Conservation (phyloP, 257 asterid genomes). For the Lycium barbarum region DNA sequence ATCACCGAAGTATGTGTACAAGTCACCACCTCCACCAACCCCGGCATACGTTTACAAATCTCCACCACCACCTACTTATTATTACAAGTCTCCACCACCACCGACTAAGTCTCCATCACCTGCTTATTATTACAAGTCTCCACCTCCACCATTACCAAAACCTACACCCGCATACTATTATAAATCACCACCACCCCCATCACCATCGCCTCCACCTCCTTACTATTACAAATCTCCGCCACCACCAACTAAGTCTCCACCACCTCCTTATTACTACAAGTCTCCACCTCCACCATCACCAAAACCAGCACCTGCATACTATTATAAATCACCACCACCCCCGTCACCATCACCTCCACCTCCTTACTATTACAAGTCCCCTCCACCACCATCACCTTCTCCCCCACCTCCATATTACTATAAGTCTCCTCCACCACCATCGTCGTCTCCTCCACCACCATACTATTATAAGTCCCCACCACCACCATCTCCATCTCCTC, state of each 20-base stretch:
- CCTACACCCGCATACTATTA: no score
- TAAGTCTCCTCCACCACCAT: background rate
- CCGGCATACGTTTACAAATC: background rate
- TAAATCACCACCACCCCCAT: slow-evolving; percentile 33
- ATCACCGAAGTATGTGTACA: no score
- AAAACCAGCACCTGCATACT: background rate
- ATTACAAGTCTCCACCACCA: background rate
- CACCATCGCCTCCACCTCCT: no score
- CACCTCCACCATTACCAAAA: no score
- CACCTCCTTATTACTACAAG: slow-evolving; percentile 34
- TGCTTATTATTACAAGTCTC: no score
- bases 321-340: background rate
- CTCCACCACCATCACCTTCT: background rate
- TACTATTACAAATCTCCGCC: slow-evolving; percentile 22
- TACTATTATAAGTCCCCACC: background rate
- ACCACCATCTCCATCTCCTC: background rate
- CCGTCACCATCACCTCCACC: background rate
- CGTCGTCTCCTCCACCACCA: background rate
- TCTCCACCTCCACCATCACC: slow-evolving; percentile 15
- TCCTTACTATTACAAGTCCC: background rate
- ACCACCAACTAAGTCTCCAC: slow-evolving; percentile 42
- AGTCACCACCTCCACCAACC: no score
- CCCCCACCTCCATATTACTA: background rate
- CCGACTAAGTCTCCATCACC: no score
- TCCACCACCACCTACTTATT: background rate